These are phyloP conservation scores for Colletotrichum incanum DNA, from an alignment of 2,329 filamentous ascomycete genomes.

Conservation along the genomic window DNA sequence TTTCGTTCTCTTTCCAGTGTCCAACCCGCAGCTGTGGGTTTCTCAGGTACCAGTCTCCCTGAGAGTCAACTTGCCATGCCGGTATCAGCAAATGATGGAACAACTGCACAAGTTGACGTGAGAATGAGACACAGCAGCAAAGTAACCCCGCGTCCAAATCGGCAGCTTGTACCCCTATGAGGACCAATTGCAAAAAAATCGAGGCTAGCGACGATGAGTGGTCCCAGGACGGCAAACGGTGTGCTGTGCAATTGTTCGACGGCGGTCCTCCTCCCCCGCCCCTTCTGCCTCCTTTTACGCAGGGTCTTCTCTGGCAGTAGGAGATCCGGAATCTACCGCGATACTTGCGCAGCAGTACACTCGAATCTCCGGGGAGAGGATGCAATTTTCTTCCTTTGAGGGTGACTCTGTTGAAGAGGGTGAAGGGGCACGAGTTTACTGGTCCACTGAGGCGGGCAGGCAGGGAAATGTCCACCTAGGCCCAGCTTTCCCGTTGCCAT, in stretches of 20 bases:
- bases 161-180: background rate
- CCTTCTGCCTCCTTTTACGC: background rate
- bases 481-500: background rate
- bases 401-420: background rate
- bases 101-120: background rate
- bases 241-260: background rate
- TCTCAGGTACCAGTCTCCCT: background rate
- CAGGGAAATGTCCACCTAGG: background rate
- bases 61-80: background rate
- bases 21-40: background rate
- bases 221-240: background rate
- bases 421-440: background rate
- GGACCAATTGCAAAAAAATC: constrained; percentile 2
- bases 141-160: constrained; percentile 2
- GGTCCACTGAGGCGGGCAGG: background rate
- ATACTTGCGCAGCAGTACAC: constrained; percentile 2
- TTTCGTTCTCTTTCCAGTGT: background rate
- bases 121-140: constrained; percentile 14
- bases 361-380: background rate
- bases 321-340: constrained; percentile 3
- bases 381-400: background rate
- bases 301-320: background rate
- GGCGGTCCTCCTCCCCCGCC: background rate
- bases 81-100: constrained; percentile 16
- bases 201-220: constrained; percentile 8